Conservation (phyloP, 2,329 filamentous ascomycete species). For the Aspergillus fischeri region DNA sequence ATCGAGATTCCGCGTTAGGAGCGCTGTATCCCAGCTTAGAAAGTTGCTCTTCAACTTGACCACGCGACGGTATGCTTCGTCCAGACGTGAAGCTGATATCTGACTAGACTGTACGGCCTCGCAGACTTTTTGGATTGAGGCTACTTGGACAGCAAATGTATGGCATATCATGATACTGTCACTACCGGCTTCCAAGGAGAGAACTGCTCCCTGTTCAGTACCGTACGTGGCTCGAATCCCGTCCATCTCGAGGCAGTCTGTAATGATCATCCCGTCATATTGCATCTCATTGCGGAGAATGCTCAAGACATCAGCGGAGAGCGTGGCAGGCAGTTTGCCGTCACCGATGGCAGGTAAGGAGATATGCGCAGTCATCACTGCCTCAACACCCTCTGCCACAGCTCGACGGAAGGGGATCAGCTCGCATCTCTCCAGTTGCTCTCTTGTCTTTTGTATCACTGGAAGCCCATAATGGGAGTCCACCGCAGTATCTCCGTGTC, state of each 20-base stretch:
- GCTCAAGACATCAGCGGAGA: constrained; percentile 34
- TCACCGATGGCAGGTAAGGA: constrained; percentile 34
- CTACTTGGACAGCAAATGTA: constrained; percentile 39
- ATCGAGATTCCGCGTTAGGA: constrained; percentile 15
- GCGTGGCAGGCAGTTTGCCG: constrained; percentile 36
- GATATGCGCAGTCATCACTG: constrained; percentile 46
- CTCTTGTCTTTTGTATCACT: constrained; percentile 34
- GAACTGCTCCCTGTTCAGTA: constrained; percentile 38
- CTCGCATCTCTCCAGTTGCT: constrained; percentile 39
- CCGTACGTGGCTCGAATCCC: constrained; percentile 40
- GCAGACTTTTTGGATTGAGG: constrained; percentile 37
- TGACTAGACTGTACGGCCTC: constrained; percentile 34
- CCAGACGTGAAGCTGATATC: constrained; percentile 28
- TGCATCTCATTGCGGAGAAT: constrained; percentile 42
- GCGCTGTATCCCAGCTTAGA: constrained; percentile 28
- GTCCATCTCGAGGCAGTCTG: constrained; percentile 46
- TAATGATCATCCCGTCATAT: constrained; percentile 43
- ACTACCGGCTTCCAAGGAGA: constrained; percentile 41
- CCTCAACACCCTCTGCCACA: constrained; percentile 39
- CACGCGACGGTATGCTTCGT: constrained; percentile 35
- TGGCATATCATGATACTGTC: constrained; percentile 47
- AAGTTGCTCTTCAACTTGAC: constrained; percentile 35
- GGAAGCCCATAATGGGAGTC: constrained; percentile 44
- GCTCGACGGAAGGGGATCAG: constrained; percentile 43
- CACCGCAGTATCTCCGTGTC: constrained; percentile 43